Base-by-base conservation (phyloP, 768 basidiomycete species). In the Collybiopsis luxurians region DNA sequence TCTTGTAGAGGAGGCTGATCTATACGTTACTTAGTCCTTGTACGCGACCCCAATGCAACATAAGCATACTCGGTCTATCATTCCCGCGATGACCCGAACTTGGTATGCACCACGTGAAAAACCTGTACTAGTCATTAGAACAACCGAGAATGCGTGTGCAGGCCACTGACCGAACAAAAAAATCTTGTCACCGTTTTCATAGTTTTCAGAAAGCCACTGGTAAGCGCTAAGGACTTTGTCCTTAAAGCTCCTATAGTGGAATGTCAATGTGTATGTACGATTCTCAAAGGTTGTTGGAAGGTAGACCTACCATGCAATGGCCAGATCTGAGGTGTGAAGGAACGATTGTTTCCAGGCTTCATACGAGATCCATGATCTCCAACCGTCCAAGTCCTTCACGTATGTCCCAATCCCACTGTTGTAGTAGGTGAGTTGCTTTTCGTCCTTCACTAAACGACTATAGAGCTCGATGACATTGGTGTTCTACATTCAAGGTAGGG, bases 31-130 rank as follows among this genome's bases (percentile, higher is more conserved):
- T n/a, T n/a, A n/a, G n/a, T n/a, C n/a, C n/a, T n/a, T n/a, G n/a
- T n/a, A n/a, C n/a, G n/a, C n/a, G n/a, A n/a, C n/a, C 50, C 49
- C 43, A 45, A 6, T 7, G 17, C 19, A 9, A 19, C 7, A 24
- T 45, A n/a, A 45, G 23, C 43, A 9, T 9, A 74, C 79, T 53
- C 56, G 67, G n/a, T 72, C 56, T 19, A 79, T 76, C 78, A 79
- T 79, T 21, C 66, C 78, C 2, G 78, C 74, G 39, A 79, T 48
- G 1, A 67, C 71, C 26, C 78, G 71, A 3, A 71, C 75, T 61
- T 78, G 78, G 58, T 77, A 80, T 15, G 76, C 79, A 4, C 77
- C 78, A n/a, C 79, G 75, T 2, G 79, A 79, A 59, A 75, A 79
- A 3, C 77, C 77, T 79, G 36, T 6, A 31, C 27, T 7, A 17